Percentiles rank a stretch among this genome's conserved stretches.
Conservation (phyloP, 352 stramenopile species). For the Phytopythium ostracodes region DNA sequence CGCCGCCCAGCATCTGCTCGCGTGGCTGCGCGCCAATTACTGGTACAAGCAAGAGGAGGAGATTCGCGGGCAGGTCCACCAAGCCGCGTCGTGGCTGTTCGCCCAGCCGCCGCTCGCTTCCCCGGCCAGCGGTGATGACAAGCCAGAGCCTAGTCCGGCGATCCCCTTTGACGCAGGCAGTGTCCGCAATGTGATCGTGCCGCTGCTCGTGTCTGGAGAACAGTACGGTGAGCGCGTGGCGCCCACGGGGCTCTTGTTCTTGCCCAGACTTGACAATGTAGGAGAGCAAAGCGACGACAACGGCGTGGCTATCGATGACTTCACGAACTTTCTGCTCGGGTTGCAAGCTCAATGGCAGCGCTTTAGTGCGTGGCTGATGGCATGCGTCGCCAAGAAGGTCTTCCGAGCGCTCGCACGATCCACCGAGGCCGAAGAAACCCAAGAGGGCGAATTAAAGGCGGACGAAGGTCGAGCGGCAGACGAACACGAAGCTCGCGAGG, state of each 20-base stretch:
- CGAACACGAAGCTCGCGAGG: conserved; percentile 27
- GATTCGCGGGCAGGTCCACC: conserved; percentile 43
- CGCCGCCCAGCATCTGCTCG: conserved; percentile 79
- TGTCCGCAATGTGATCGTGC: conserved; percentile 52
- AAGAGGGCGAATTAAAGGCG: conserved; percentile 6
- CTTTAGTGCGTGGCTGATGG: conserved; percentile 52
- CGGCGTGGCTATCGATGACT: conserved; percentile 23
- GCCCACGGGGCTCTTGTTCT: conserved; percentile 43
- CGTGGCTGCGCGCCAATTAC: conserved; percentile 87
- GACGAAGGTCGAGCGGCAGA: background rate
- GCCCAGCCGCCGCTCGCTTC: conserved; percentile 14
- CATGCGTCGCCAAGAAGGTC: conserved; percentile 45
- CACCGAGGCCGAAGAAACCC: conserved; percentile 5
- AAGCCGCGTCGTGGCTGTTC: conserved; percentile 33
- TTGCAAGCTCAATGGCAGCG: conserved; percentile 45
- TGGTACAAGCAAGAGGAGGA: conserved; percentile 74
- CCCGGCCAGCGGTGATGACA: background rate
- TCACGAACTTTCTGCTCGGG: conserved; percentile 41
- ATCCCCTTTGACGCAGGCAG: conserved; percentile 34
- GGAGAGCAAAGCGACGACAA: conserved; percentile 4
- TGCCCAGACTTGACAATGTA: conserved; percentile 5
- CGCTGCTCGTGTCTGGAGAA: conserved; percentile 54
- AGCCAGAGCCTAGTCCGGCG: conserved; percentile 7
- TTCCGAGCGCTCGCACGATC: conserved; percentile 17
- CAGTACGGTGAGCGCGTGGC: conserved; percentile 50